Percentiles rank a stretch among this genome's conserved stretches.
phyloP scores from a whole-genome alignment of 2,329 filamentous ascomycete genomes.

The Fusarium incarnatum region DNA sequence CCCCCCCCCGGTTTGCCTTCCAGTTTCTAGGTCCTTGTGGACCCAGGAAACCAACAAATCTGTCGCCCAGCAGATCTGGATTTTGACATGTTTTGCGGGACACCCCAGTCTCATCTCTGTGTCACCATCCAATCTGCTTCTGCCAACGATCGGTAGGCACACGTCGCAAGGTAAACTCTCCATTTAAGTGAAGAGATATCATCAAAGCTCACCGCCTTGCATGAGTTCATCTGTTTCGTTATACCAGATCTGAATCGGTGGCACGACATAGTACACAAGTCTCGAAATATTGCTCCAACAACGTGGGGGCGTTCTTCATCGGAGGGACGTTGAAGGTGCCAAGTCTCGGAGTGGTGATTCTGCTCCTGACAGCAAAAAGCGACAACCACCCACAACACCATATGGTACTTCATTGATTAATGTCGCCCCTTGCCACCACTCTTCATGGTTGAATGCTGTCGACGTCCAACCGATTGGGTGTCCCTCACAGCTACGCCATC shows the following conservation, averaged over 20 bases:
- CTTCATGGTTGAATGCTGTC: constrained; percentile 42
- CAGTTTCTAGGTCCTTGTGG: constrained; percentile 37
- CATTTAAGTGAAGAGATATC: constrained; percentile 15
- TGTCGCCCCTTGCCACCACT: constrained; percentile 33
- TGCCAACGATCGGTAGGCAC: constrained; percentile 40
- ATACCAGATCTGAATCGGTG: constrained; percentile 33
- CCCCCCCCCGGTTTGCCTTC: constrained; percentile 35
- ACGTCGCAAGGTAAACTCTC: constrained; percentile 28
- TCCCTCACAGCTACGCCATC: constrained; percentile 38
- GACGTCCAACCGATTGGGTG: constrained; percentile 43
- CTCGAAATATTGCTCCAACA: constrained; percentile 15
- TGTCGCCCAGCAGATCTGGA: constrained; percentile 46
- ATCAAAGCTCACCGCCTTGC: constrained; percentile 33
- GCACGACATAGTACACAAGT: constrained; percentile 19
- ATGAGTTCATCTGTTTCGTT: constrained; percentile 34
- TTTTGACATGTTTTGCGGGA: constrained; percentile 51
- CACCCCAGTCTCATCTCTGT: constrained; percentile 49
- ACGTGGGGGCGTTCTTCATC: constrained; percentile 37
- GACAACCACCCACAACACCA: constrained; percentile 35
- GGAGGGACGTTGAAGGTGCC: constrained; percentile 20
- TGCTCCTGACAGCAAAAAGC: constrained; percentile 41
- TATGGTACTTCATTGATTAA: constrained; percentile 26
- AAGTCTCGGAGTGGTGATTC: constrained; percentile 33
- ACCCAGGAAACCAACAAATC: constrained; percentile 39
- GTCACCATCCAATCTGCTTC: constrained; percentile 46